These are phyloP conservation scores for Haplosporangium sp. DNA, from an alignment of 371 early-diverging fungal genomes.

Conservation along the genomic window DNA sequence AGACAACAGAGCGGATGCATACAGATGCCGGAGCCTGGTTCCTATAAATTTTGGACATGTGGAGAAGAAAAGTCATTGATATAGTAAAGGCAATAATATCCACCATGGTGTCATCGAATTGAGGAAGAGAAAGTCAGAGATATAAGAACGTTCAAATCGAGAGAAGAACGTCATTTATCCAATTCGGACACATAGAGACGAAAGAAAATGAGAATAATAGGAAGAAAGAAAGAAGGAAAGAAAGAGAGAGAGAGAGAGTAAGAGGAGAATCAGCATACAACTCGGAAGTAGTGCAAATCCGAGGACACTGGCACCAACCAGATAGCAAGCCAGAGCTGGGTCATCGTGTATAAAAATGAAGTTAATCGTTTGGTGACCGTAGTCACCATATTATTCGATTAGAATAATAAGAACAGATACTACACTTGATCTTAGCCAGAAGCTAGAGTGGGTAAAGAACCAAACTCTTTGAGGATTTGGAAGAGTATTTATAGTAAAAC, in stretches of 20 bases:
- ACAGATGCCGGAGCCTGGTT: no score
- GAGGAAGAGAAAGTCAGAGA: no score
- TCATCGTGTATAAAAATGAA: slow-evolving; percentile 46
- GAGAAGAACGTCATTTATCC: no score
- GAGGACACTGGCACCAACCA: slow-evolving; percentile 51
- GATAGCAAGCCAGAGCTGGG: slow-evolving; percentile 53
- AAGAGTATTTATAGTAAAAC: slow-evolving; percentile 19
- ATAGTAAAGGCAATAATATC: no score
- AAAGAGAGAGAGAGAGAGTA: background rate
- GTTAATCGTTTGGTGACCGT: slow-evolving; percentile 52
- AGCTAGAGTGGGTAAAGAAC: slow-evolving; percentile 53
- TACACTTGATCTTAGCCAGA: slow-evolving; percentile 59
- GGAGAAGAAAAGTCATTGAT: no score
- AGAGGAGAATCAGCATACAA: slow-evolving; percentile 41
- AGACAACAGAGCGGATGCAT: no score
- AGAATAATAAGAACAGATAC: slow-evolving; percentile 60
- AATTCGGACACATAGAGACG: no score
- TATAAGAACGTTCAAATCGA: no score
- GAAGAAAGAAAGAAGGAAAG: no score
- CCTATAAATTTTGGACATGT: no score
- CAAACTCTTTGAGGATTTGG: background rate
- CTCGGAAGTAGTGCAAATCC: slow-evolving; percentile 56
- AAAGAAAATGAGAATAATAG: no score
- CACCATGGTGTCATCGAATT: no score
- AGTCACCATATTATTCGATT: slow-evolving; percentile 54